Conservation (phyloP, 371 early-diverging fungal species). For the Mortierella sp. region DNA sequence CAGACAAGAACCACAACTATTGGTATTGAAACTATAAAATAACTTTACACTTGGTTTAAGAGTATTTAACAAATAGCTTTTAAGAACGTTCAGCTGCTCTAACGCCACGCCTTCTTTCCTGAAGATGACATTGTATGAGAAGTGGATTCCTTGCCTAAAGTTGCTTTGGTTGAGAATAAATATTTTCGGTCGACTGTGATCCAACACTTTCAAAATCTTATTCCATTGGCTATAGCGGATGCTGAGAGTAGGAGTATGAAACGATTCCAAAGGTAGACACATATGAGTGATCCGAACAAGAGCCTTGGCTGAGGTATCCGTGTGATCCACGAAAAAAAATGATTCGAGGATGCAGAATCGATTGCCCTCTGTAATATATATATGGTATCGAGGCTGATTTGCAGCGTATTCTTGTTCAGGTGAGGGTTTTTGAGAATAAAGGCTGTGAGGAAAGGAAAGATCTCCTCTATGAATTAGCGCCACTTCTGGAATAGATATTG, state of each 20-base stretch:
- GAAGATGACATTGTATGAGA: background rate
- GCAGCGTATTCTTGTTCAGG: background rate
- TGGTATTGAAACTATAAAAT: too few relatives aligned
- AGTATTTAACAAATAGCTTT: background rate
- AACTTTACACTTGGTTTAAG: too few relatives aligned
- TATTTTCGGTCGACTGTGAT: background rate
- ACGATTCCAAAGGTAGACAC: conserved; percentile 3
- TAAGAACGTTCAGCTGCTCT: background rate
- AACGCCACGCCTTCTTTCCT: background rate
- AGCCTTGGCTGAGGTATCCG: background rate
- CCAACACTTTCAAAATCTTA: background rate
- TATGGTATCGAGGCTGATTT: background rate
- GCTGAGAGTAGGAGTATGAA: background rate
- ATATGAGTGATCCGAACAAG: background rate
- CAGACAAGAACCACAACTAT: too few relatives aligned
- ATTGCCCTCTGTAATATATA: background rate
- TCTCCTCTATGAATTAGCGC: background rate
- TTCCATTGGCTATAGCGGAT: background rate
- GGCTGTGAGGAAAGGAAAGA: background rate
- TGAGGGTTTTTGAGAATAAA: background rate
- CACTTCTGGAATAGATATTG: background rate
- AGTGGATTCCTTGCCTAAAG: background rate
- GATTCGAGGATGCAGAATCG: background rate
- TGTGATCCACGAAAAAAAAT: conserved; percentile 9
- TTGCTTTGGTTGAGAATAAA: background rate